Percentiles rank a stretch among this genome's conserved stretches.
Evolutionary conservation across 768 basidiomycete species (phyloP).

Genomic region (Tulasnella sp.): DNA sequence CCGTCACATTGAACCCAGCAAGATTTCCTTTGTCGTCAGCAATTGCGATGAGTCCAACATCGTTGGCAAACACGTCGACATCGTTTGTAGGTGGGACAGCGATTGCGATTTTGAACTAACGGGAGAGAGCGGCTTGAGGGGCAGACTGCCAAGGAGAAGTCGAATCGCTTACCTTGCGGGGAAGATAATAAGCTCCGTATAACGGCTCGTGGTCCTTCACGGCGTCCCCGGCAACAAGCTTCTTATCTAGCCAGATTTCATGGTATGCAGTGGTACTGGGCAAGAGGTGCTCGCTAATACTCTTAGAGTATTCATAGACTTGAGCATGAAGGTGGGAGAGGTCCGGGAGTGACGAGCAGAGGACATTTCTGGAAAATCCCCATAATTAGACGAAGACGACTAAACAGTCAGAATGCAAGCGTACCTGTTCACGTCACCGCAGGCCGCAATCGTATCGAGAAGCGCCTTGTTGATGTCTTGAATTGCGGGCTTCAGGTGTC

Average conservation of each 20-base stretch:
- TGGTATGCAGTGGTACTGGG: slow-evolving; percentile 92
- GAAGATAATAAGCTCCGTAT: slow-evolving; percentile 97
- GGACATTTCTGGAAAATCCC: slow-evolving; percentile 58
- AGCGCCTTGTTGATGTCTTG: slow-evolving; percentile 88
- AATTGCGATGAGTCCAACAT: slow-evolving; percentile 95
- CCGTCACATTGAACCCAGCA: slow-evolving; percentile 85
- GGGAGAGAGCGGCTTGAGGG: slow-evolving; percentile 4
- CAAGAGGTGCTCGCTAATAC: slow-evolving; percentile 75
- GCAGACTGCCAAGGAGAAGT: not conserved
- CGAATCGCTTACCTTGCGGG: slow-evolving; percentile 62
- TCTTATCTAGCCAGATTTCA: slow-evolving; percentile 99
- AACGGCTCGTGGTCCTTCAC: slow-evolving; percentile 91
- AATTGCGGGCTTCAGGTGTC: slow-evolving; percentile 90
- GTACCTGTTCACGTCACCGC: slow-evolving; percentile 93
- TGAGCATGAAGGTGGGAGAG: slow-evolving; percentile 77
- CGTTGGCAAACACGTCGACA: slow-evolving; percentile 91
- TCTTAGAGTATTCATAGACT: slow-evolving; percentile 77
- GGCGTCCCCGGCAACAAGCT: slow-evolving; percentile 88
- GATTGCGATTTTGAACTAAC: slow-evolving; percentile 91
- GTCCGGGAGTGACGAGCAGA: slow-evolving; percentile 84
- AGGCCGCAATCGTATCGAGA: slow-evolving; percentile 94
- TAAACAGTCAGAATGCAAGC: slow-evolving; percentile 23
- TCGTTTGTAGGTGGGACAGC: slow-evolving; percentile 96
- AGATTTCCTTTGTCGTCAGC: slow-evolving; percentile 66
- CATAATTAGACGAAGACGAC: not conserved